These are phyloP conservation scores for Lentinula sp. DNA, from an alignment of 768 basidiomycete genomes.

Conservation along the genomic window DNA sequence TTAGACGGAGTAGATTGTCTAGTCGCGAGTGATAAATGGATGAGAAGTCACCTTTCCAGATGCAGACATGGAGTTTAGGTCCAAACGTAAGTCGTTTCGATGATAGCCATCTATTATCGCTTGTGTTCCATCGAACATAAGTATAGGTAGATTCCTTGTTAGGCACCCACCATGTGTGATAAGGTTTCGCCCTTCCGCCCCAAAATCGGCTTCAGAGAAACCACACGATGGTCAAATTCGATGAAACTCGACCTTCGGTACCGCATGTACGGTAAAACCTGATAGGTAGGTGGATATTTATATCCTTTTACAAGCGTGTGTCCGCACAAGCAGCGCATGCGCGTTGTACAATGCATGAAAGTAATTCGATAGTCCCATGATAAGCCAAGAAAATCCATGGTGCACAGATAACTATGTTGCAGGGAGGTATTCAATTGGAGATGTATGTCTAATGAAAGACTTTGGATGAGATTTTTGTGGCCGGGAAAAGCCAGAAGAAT, in stretches of 20 bases:
- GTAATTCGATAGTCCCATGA: neutral
- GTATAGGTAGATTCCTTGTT: too few species aligned
- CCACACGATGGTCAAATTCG: neutral
- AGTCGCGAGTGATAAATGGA: too few species aligned
- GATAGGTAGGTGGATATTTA: neutral
- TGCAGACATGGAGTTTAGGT: too few species aligned
- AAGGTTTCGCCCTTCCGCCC: too few species aligned
- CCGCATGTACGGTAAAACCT: neutral
- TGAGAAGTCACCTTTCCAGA: too few species aligned
- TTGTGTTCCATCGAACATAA: too few species aligned
- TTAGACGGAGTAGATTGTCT: too few species aligned
- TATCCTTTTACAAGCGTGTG: neutral
- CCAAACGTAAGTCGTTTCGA: too few species aligned
- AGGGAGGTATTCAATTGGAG: neutral
- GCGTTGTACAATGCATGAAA: neutral
- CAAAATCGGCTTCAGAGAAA: too few species aligned
- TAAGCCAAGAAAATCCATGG: neutral
- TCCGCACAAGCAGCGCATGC: neutral
- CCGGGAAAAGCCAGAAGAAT: neutral
- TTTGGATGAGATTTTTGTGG: neutral
- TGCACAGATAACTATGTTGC: neutral
- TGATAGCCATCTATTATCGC: too few species aligned
- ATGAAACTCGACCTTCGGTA: neutral
- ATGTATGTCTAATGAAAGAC: neutral
- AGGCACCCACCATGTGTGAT: too few species aligned